Conservation (phyloP, 495 filamentous ascomycete genomes). For the Talaromyces trachyspermus region DNA sequence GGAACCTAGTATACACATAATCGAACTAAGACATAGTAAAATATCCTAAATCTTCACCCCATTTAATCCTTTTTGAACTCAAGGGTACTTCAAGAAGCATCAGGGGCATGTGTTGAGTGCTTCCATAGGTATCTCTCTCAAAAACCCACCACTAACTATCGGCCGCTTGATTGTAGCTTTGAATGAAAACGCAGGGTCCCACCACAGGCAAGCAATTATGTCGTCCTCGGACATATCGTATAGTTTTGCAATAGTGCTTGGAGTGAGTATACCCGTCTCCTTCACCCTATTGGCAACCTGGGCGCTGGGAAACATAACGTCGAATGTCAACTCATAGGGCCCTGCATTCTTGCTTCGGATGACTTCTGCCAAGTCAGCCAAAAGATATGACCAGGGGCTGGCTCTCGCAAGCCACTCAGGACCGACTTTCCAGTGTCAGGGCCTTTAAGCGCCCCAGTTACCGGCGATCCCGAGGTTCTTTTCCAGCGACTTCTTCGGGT, state of each 20-base stretch:
- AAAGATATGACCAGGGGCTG: too few species aligned
- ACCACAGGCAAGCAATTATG: constrained; percentile 30
- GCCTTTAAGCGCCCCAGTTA: too few species aligned
- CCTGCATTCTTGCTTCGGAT: constrained; percentile 39
- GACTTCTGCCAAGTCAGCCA: background rate
- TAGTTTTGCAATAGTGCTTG: constrained; percentile 17
- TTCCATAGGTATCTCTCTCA: background rate
- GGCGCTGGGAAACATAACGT: constrained; percentile 30
- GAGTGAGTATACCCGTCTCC: constrained; percentile 20
- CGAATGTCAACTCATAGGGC: constrained; percentile 37
- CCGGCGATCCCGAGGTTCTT: background rate
- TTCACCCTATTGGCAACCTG: constrained; percentile 23
- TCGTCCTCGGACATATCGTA: constrained; percentile 22
- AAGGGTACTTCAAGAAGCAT: too few species aligned
- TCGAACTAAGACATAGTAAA: too few species aligned
- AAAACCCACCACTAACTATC: background rate
- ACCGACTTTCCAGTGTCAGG: too few species aligned
- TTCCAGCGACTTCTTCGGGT: too few species aligned
- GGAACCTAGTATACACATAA: too few species aligned
- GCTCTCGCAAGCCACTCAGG: too few species aligned
- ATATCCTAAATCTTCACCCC: too few species aligned
- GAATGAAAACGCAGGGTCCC: constrained; percentile 31
- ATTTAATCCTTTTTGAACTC: too few species aligned
- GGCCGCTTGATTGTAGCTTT: constrained; percentile 32
- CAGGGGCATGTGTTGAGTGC: background rate